phyloP scores from a whole-genome alignment of 345 rosid species.

The Hibiscus trionum region DNA sequence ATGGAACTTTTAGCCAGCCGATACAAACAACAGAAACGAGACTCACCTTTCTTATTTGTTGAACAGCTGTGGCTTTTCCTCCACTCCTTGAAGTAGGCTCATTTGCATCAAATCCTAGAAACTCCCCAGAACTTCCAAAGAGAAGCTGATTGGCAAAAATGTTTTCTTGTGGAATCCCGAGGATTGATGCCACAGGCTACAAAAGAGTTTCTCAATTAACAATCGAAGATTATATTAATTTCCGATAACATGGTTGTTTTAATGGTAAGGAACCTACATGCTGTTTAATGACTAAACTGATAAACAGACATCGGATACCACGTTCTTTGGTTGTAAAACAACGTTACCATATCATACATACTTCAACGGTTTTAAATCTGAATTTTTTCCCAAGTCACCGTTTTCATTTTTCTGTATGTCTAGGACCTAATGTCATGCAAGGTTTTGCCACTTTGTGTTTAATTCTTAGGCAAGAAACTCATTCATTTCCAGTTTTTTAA shows the following conservation, averaged over 20 bases:
- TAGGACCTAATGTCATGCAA: background rate
- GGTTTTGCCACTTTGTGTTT: background rate
- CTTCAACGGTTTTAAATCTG: background rate
- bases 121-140: slow-evolving; percentile 68
- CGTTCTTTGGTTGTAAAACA: background rate
- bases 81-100: slow-evolving; percentile 97
- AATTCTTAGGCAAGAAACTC: background rate
- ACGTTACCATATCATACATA: background rate
- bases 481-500: background rate
- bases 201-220: slow-evolving; percentile 13
- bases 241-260: background rate
- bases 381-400: background rate
- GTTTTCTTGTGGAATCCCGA: slow-evolving; percentile 68
- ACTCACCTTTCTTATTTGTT: slow-evolving; percentile 70
- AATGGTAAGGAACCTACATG: background rate
- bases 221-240: background rate
- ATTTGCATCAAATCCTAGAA: slow-evolving; percentile 64
- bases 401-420: background rate
- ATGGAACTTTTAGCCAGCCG: slow-evolving; percentile 6
- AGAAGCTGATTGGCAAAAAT: slow-evolving; percentile 85
- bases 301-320: background rate
- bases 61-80: slow-evolving; percentile 90
- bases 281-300: background rate
- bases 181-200: slow-evolving; percentile 87
- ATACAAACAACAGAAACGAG: background rate